phyloP scores from a whole-genome alignment of 139 green algal genomes.

The Chlorella sp. region DNA sequence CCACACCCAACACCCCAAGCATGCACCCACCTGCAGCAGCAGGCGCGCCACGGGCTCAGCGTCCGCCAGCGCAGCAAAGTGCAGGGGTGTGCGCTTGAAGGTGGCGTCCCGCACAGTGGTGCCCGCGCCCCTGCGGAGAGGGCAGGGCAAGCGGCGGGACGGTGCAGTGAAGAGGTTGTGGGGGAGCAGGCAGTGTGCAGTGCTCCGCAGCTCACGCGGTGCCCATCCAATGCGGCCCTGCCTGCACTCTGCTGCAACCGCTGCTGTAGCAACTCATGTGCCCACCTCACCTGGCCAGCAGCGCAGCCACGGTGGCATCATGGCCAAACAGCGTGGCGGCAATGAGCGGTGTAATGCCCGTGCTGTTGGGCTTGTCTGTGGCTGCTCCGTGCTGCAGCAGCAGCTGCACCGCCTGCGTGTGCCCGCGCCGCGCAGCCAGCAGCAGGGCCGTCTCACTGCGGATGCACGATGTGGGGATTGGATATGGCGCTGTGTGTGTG shows the following conservation, averaged over 20 bases:
- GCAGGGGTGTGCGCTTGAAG: conserved; percentile 15
- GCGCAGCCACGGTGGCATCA: not conserved
- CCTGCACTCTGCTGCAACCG: no score
- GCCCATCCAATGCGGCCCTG: no score
- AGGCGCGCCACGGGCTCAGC: not conserved
- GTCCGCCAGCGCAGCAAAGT: conserved; percentile 26
- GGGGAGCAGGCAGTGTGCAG: not conserved
- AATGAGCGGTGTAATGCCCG: conserved; percentile 10
- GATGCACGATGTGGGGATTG: no score
- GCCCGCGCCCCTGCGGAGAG: not conserved
- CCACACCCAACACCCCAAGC: no score
- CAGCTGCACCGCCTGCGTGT: conserved; percentile 12
- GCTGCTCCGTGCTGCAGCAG: not conserved
- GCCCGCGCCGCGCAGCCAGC: conserved; percentile 13
- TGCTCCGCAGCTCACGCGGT: no score
- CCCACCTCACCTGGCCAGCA: conserved; percentile 1
- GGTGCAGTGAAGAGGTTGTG: no score
- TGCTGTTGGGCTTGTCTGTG: not conserved
- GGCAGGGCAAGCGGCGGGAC: no score
- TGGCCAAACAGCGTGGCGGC: conserved; percentile 16
- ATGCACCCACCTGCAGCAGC: not conserved
- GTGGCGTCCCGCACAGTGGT: not conserved
- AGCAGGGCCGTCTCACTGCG: conserved; percentile 27
- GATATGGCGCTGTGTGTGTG: no score
- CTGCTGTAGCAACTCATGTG: not conserved